phyloP scores from a whole-genome alignment of 2,329 filamentous ascomycete genomes.

The Emmonsiellopsis sp. region DNA sequence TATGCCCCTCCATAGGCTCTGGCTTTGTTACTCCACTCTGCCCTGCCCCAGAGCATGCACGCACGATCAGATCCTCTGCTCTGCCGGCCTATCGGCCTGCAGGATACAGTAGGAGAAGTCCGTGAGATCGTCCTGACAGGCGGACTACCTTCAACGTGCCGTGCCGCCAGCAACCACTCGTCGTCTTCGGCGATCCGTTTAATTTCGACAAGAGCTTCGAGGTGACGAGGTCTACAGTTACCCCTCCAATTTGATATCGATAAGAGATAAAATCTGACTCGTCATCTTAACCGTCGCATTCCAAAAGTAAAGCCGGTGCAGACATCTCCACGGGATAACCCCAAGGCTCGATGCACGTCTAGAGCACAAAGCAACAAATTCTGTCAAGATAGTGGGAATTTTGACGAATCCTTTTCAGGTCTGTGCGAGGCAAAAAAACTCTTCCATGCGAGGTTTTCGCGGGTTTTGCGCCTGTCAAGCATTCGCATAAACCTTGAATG shows the following conservation, averaged over 20 bases:
- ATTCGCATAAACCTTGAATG: neutral
- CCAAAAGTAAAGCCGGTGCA: neutral
- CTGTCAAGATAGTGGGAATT: neutral
- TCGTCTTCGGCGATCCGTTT: neutral
- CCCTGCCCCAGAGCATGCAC: neutral
- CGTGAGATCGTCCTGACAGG: neutral
- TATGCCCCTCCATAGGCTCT: neutral
- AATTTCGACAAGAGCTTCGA: neutral
- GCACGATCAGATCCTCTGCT: neutral
- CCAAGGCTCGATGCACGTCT: neutral
- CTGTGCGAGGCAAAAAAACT: neutral
- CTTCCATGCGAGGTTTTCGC: neutral
- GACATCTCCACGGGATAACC: too few relatives aligned
- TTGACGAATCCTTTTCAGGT: neutral
- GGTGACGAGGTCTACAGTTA: neutral
- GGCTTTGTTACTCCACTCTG: neutral
- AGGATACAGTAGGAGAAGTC: neutral
- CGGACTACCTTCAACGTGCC: neutral
- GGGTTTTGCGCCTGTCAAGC: neutral
- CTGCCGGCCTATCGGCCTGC: neutral
- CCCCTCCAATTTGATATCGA: neutral
- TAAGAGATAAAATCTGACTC: neutral
- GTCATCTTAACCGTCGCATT: neutral
- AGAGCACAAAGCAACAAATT: too few relatives aligned
- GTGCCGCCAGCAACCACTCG: neutral